Percentiles rank a stretch among this genome's conserved stretches.
These are phyloP conservation scores for Neostapfia colusana DNA, from an alignment of 176 grass and related monocot genomes.

Conservation along the genomic window DNA sequence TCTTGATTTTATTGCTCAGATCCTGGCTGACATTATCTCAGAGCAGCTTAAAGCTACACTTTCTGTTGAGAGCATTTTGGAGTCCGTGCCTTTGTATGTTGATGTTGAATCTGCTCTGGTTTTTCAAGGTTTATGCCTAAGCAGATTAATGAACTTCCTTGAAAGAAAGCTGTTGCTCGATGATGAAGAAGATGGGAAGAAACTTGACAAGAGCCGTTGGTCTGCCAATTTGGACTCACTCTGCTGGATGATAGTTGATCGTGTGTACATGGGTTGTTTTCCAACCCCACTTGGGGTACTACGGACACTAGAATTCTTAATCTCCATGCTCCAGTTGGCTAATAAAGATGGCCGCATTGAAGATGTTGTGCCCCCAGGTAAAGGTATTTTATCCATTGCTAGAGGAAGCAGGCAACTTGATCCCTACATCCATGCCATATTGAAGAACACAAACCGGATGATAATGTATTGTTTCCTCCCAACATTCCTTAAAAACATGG, in stretches of 20 bases:
- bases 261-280: conserved; percentile 95
- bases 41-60: conserved; percentile 86
- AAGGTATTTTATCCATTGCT: conserved; percentile 96
- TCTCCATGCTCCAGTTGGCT: conserved; percentile 95
- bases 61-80: conserved; percentile 81
- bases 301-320: conserved; percentile 78
- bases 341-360: conserved; percentile 97
- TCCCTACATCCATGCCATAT: conserved; percentile 89
- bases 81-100: conserved; percentile 86
- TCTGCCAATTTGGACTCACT: conserved; percentile 88
- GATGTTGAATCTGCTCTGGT: conserved; percentile 80
- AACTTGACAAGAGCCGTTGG: conserved; percentile 95
- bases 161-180: conserved; percentile 92
- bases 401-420: conserved; percentile 88
- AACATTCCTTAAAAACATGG: conserved; percentile 80
- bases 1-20: conserved; percentile 95
- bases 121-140: conserved; percentile 96
- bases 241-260: conserved; percentile 95
- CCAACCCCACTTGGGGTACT: conserved; percentile 86
- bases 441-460: conserved; percentile 96
- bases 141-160: conserved; percentile 98
- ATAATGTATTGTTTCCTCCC: conserved; percentile 99
- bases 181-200: conserved; percentile 91
- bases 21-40: conserved; percentile 87
- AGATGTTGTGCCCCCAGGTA: conserved; percentile 77